A percentile compares a stretch with the other conserved stretches of the same genome.
These are phyloP conservation scores for Telfairia occidentalis DNA, from an alignment of 331 rosid species.

Conservation along the genomic window DNA sequence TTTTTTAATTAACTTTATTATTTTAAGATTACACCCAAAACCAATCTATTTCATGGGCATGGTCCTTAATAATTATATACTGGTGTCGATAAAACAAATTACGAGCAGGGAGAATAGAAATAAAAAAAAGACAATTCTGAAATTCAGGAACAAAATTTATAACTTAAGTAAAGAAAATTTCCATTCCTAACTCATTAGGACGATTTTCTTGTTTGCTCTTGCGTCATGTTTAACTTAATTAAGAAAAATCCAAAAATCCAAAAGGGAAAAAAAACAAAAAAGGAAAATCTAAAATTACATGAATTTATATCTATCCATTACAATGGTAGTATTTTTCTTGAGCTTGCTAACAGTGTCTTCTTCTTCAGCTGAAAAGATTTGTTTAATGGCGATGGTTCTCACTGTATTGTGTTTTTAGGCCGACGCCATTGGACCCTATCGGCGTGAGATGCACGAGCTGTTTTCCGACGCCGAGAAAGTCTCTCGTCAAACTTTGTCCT, in stretches of 20 bases:
- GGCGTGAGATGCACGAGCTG: constrained; percentile 34
- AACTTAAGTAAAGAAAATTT: background rate
- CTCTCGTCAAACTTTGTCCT: constrained; percentile 56
- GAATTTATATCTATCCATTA: background rate
- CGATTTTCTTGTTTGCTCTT: background rate
- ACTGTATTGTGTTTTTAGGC: constrained; percentile 38
- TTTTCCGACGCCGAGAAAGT: constrained; percentile 69
- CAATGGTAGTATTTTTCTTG: background rate
- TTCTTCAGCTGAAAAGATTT: background rate
- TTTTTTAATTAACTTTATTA: too few relatives aligned
- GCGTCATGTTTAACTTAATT: background rate
- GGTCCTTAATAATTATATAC: too few relatives aligned
- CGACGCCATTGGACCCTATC: constrained; percentile 29
- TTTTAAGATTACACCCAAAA: too few relatives aligned
- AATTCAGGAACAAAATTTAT: too few relatives aligned
- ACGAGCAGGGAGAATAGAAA: too few relatives aligned
- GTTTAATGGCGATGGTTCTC: background rate
- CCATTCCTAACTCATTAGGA: background rate
- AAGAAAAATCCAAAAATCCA: background rate
- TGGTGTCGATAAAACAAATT: too few relatives aligned
- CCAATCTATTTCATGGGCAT: too few relatives aligned
- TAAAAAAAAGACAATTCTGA: background rate
- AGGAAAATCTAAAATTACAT: background rate
- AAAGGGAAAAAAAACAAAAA: background rate
- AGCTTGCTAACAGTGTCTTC: background rate